These are phyloP conservation scores for Daedalea quercina DNA, from an alignment of 768 basidiomycete genomes.

Conservation along the genomic window DNA sequence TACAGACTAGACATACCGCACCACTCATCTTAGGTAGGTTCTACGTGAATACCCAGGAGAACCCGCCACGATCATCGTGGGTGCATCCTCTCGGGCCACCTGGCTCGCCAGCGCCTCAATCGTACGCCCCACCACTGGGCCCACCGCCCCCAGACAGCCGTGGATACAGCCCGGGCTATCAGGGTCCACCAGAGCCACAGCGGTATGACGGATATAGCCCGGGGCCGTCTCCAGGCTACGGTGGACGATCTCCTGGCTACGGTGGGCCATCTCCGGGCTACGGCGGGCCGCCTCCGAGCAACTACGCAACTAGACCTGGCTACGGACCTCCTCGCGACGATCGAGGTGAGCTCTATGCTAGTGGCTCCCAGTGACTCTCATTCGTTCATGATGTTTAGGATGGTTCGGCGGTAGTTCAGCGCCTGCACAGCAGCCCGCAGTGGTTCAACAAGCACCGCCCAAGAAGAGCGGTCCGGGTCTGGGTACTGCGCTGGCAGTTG, in stretches of 20 bases:
- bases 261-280: neutral
- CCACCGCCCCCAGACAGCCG: constrained; percentile 39
- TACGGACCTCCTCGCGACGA: neutral
- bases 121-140: constrained; percentile 29
- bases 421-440: constrained; percentile 20
- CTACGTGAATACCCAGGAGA: constrained; percentile 62
- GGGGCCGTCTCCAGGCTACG: neutral
- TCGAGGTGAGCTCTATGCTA: neutral
- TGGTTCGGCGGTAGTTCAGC: constrained; percentile 23
- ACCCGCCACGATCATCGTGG: constrained; percentile 65
- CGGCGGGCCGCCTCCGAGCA: neutral
- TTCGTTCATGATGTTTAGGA: too few species aligned
- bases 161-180: constrained; percentile 20
- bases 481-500: constrained; percentile 40
- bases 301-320: neutral
- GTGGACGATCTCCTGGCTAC: neutral
- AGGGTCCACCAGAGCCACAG: constrained; percentile 20
- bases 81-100: constrained; percentile 57
- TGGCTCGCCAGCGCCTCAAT: constrained; percentile 22
- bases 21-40: constrained; percentile 40
- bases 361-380: too few species aligned
- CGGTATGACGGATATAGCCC: constrained; percentile 15
- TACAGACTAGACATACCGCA: neutral
- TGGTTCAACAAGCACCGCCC: constrained; percentile 26
- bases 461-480: constrained; percentile 45